Conservation (phyloP, 2,329 filamentous ascomycete genomes). For the Colletotrichum tamarilloi region DNA sequence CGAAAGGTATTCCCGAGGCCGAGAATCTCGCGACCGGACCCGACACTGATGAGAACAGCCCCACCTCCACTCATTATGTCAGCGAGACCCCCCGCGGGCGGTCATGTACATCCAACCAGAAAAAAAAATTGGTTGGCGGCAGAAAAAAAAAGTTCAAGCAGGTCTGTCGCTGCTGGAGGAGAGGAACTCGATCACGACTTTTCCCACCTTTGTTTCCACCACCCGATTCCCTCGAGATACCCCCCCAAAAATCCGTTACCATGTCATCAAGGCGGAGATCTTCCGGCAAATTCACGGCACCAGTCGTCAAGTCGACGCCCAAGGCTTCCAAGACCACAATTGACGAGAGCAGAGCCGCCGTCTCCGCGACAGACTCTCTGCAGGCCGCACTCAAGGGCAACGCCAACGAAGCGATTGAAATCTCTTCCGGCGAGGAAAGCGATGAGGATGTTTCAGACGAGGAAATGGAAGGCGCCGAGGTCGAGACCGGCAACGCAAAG, state of each 20-base stretch:
- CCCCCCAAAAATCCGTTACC: slow-evolving; percentile 29
- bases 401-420: slow-evolving; percentile 60
- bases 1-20: neutral
- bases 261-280: slow-evolving; percentile 74
- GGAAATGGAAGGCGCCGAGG: slow-evolving; percentile 42
- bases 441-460: slow-evolving; percentile 60
- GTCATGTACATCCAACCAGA: slow-evolving; percentile 14
- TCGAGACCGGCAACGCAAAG: slow-evolving; percentile 33
- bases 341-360: slow-evolving; percentile 68
- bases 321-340: slow-evolving; percentile 63
- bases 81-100: slow-evolving; percentile 29
- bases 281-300: slow-evolving; percentile 66
- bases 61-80: slow-evolving; percentile 4
- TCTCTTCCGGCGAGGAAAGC: slow-evolving; percentile 66
- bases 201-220: slow-evolving; percentile 5
- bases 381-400: slow-evolving; percentile 45
- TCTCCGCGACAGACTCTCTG: slow-evolving; percentile 56
- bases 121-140: slow-evolving; percentile 35
- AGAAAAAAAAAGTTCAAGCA: slow-evolving; percentile 35
- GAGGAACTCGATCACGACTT: slow-evolving; percentile 18
- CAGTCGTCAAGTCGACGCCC: slow-evolving; percentile 64
- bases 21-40: no score
- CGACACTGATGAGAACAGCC: neutral
- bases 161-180: slow-evolving; percentile 21
- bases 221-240: slow-evolving; percentile 5